Evolutionary conservation across 257 asterid genomes (phyloP), one percentile per base, ranked within the genome.

Genomic region (Jaltomata sinuosa): DNA sequence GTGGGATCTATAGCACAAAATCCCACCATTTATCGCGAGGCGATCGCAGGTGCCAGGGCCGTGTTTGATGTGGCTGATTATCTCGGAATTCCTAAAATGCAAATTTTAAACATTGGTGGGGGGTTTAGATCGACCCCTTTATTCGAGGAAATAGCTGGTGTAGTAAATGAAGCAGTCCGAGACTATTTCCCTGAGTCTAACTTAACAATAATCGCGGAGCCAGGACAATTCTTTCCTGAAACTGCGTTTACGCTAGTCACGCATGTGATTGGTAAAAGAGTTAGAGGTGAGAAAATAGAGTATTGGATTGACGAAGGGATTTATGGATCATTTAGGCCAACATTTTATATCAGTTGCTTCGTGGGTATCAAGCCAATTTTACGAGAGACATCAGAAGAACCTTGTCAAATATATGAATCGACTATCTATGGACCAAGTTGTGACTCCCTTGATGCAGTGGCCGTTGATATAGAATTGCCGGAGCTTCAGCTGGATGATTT

Each of bases 291-390:
- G 42, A 68, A 54, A n/a, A 32, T 40, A 32, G 81, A 83, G 72
- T 83, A 83, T 47, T 83, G 85, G 85, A 83, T 83, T 45, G 67
- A 83, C 40, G 85, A 83, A 18, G 85, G 85, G 2, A 69, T 83
- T 40, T 83, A 83, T 62, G 85, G 85, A 36, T 71, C 85, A 1
- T 83, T 83, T 36, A 83, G 79, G n/a, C 85, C 79, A 36, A 68
- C 85, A 64, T 27, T 83, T 12, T 69, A 67, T 22, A 53, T 71
- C 72, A 36, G 57, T 68, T 68, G 82, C 11, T 53, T 69, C 6
- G 79, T 83, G 72, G 78, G 53, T 27, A 42, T 71, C 16, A 83
- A 69, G 49, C 32, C 81, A 25, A n/a, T 55, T 61, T 64, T 57
- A 0, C 15, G 52, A 34, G n/a, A 9, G 6, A 1, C 8, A 57